These are phyloP conservation scores for Hyaloscypha hepaticicola DNA, from an alignment of 495 filamentous ascomycete species.

Conservation along the genomic window DNA sequence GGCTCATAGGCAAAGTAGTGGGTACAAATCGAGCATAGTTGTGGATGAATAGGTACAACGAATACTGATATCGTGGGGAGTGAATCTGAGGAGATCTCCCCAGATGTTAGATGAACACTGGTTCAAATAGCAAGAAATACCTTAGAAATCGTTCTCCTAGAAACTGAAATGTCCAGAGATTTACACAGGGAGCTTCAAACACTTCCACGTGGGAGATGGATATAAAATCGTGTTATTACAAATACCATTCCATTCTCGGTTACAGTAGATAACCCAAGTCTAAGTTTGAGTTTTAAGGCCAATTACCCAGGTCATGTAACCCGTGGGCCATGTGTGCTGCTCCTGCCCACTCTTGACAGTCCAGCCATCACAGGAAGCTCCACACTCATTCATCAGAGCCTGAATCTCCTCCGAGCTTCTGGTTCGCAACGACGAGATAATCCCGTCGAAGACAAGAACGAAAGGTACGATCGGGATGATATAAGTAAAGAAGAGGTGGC, in stretches of 20 bases:
- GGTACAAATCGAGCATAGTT: no score
- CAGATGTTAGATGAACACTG: no score
- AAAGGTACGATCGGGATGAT: slow-evolving; percentile 62
- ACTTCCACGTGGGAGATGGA: no score
- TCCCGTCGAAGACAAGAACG: slow-evolving; percentile 64
- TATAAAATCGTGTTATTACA: background rate
- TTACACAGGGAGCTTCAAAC: no score
- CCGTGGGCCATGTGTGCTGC: slow-evolving; percentile 49
- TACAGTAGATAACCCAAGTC: background rate
- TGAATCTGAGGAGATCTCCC: no score
- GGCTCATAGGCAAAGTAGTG: no score
- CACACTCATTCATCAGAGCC: slow-evolving; percentile 51
- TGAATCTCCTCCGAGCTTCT: slow-evolving; percentile 63
- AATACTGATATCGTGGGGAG: no score
- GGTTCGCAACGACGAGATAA: slow-evolving; percentile 62
- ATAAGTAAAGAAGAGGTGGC: slow-evolving; percentile 63
- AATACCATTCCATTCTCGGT: background rate
- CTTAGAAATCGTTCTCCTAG: no score
- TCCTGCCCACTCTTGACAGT: slow-evolving; percentile 51
- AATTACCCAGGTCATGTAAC: slow-evolving; percentile 51
- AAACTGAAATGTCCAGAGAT: no score
- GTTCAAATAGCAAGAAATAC: no score
- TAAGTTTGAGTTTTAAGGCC: slow-evolving; percentile 23
- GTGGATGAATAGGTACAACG: no score
- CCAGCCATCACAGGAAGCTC: slow-evolving; percentile 49